phyloP scores from a whole-genome alignment of 2,329 filamentous ascomycete genomes.

The Neopestalotiopsis rosae region DNA sequence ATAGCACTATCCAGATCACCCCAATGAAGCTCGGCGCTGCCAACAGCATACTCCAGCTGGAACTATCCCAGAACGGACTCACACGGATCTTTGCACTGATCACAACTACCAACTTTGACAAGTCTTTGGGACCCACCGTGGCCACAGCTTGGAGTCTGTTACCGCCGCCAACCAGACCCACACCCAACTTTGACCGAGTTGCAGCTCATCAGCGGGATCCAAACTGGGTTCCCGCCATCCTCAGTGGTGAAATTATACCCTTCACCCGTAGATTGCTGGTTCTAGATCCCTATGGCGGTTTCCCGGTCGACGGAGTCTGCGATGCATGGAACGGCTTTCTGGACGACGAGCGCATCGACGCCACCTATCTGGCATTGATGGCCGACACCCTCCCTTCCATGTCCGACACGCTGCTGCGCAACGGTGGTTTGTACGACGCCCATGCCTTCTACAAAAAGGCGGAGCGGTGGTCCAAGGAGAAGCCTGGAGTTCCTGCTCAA shows the following conservation, averaged over 20 bases:
- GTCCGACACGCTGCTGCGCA: conserved; percentile 33
- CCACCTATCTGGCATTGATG: conserved; percentile 32
- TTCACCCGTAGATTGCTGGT: conserved; percentile 23
- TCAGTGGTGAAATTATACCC: conserved; percentile 29
- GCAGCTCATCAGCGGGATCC: conserved; percentile 24
- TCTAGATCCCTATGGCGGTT: conserved; percentile 29
- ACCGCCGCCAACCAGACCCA: conserved; percentile 26
- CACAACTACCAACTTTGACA: conserved; percentile 31
- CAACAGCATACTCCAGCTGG: conserved; percentile 29
- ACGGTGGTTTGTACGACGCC: conserved; percentile 31
- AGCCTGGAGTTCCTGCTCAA: conserved; percentile 29
- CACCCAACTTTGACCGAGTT: conserved; percentile 30
- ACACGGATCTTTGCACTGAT: conserved; percentile 27
- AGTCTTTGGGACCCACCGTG: conserved; percentile 26
- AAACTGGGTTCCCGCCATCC: conserved; percentile 28
- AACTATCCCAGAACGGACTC: conserved; percentile 26
- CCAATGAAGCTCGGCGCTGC: conserved; percentile 27
- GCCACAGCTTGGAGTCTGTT: conserved; percentile 22
- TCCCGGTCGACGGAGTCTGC: conserved; percentile 25
- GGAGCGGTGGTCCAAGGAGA: conserved; percentile 27
- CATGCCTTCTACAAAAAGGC: conserved; percentile 19
- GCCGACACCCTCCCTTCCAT: conserved; percentile 33
- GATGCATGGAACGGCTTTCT: conserved; percentile 32
- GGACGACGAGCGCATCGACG: conserved; percentile 28
- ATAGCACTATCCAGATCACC: conserved; percentile 28